phyloP scores from a whole-genome alignment of 2,329 filamentous ascomycete genomes.

The Capronia americana region DNA sequence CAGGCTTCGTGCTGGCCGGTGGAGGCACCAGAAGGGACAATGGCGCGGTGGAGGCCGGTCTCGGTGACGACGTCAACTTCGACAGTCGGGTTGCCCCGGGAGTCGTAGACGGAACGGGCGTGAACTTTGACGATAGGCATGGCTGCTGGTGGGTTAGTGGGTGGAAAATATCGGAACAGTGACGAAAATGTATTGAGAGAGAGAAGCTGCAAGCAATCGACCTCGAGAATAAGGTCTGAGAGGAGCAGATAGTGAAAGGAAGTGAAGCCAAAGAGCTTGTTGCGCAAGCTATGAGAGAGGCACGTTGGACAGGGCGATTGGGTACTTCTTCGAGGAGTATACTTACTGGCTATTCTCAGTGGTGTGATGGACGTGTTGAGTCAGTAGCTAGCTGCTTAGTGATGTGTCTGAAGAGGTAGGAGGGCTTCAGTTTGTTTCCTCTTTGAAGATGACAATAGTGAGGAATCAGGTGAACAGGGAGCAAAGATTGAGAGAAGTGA shows the following conservation, averaged over 20 bases:
- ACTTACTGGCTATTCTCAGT: slow-evolving; percentile 29
- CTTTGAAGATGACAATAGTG: slow-evolving; percentile 1
- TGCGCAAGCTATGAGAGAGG: slow-evolving; percentile 10
- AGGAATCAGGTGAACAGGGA: slow-evolving; percentile 11
- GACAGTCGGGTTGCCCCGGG: slow-evolving; percentile 96
- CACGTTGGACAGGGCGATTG: slow-evolving; percentile 9
- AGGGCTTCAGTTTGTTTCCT: slow-evolving; percentile 1
- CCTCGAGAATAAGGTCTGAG: not conserved
- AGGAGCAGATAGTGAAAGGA: slow-evolving; percentile 5
- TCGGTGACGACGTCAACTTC: slow-evolving; percentile 97
- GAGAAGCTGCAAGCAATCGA: not conserved
- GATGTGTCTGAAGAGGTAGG: slow-evolving; percentile 12
- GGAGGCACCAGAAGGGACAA: slow-evolving; percentile 95
- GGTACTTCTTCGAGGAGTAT: slow-evolving; percentile 5
- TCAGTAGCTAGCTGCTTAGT: slow-evolving; percentile 31
- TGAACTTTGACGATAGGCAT: slow-evolving; percentile 93
- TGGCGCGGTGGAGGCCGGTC: slow-evolving; percentile 94
- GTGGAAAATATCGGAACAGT: slow-evolving; percentile 28
- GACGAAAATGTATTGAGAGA: slow-evolving; percentile 3
- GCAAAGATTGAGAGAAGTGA: slow-evolving; percentile 22
- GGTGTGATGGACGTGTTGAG: slow-evolving; percentile 30
- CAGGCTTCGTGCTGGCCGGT: slow-evolving; percentile 91
- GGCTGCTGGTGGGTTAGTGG: slow-evolving; percentile 33
- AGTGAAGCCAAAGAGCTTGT: slow-evolving; percentile 12
- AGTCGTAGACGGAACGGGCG: slow-evolving; percentile 97